Evolutionary conservation across 2,329 filamentous ascomycete species (phyloP).

Genomic region (Pseudogymnoascus sp.): DNA sequence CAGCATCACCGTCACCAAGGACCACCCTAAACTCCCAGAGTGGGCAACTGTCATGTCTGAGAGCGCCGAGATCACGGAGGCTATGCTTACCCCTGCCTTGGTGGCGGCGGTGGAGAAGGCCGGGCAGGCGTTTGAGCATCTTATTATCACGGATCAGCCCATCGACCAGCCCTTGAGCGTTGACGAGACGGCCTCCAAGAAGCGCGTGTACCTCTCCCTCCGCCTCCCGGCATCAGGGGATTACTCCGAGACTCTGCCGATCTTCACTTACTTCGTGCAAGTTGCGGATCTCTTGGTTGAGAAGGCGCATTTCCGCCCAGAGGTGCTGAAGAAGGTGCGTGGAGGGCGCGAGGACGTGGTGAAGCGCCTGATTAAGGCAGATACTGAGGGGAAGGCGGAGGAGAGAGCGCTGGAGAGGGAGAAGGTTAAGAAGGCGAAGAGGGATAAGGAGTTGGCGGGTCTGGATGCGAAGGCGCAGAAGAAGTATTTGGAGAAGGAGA

Average conservation of each 20-base stretch:
- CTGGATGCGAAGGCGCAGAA: constrained; percentile 77
- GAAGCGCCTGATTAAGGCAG: constrained; percentile 67
- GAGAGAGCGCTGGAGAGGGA: constrained; percentile 65
- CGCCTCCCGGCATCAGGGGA: constrained; percentile 58
- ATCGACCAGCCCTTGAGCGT: constrained; percentile 75
- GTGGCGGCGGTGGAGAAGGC: constrained; percentile 69
- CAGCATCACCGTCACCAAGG: constrained; percentile 87
- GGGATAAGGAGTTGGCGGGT: constrained; percentile 69
- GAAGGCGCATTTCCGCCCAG: constrained; percentile 75
- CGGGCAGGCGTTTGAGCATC: constrained; percentile 73
- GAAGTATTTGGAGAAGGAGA: constrained; percentile 75
- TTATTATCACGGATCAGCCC: constrained; percentile 86
- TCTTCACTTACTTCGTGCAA: constrained; percentile 76
- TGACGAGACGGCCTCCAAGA: constrained; percentile 74
- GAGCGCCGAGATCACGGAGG: constrained; percentile 87
- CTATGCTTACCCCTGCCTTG: constrained; percentile 79
- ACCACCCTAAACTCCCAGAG: constrained; percentile 76
- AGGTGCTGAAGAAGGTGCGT: constrained; percentile 80
- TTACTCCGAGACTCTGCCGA: constrained; percentile 58
- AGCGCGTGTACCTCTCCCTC: constrained; percentile 72
- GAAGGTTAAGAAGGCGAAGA: constrained; percentile 77
- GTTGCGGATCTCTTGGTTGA: constrained; percentile 74
- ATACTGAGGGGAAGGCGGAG: constrained; percentile 74
- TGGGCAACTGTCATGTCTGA: constrained; percentile 97
- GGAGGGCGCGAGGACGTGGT: constrained; percentile 71